Percentiles rank a stretch among this genome's conserved stretches.
These are phyloP conservation scores for Penstemon newberryi DNA, from an alignment of 257 asterid genomes.

Conservation along the genomic window DNA sequence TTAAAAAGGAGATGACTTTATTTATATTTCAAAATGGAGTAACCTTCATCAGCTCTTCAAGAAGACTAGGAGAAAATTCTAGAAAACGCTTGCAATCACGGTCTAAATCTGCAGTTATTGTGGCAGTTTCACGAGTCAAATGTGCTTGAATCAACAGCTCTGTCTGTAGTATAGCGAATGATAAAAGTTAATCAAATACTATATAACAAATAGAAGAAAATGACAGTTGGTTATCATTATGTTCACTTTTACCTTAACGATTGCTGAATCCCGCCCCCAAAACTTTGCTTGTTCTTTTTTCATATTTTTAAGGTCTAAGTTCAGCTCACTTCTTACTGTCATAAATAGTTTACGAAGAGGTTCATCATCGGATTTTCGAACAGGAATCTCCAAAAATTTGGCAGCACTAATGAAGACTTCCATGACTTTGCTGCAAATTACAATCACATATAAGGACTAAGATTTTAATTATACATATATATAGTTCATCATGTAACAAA, in stretches of 20 bases:
- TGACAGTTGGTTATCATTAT: background rate
- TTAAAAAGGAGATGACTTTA: background rate
- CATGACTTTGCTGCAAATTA: conserved; percentile 76
- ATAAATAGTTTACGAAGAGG: conserved; percentile 80
- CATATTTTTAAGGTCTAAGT: conserved; percentile 71
- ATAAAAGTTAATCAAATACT: conserved; percentile 16
- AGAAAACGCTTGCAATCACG: conserved; percentile 65
- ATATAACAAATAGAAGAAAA: conserved; percentile 2
- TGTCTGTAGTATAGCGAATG: conserved; percentile 50
- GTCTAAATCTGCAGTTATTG: conserved; percentile 64
- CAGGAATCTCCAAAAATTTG: conserved; percentile 78
- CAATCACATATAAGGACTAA: conserved; percentile 25
- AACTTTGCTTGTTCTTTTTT: conserved; percentile 86
- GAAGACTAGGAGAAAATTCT: conserved; percentile 74
- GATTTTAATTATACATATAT: conserved; percentile 19
- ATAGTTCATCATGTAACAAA: background rate
- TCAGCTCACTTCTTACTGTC: conserved; percentile 70
- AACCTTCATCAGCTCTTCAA: conserved; percentile 88
- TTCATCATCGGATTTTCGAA: conserved; percentile 81
- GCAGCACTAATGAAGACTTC: conserved; percentile 84
- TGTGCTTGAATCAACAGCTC: conserved; percentile 82
- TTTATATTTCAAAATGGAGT: background rate
- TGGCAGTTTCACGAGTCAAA: conserved; percentile 62
- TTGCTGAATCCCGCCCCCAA: conserved; percentile 89
- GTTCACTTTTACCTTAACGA: conserved; percentile 63